Base-by-base conservation (phyloP, 345 rosid genomes). In the Acer saccharum region DNA sequence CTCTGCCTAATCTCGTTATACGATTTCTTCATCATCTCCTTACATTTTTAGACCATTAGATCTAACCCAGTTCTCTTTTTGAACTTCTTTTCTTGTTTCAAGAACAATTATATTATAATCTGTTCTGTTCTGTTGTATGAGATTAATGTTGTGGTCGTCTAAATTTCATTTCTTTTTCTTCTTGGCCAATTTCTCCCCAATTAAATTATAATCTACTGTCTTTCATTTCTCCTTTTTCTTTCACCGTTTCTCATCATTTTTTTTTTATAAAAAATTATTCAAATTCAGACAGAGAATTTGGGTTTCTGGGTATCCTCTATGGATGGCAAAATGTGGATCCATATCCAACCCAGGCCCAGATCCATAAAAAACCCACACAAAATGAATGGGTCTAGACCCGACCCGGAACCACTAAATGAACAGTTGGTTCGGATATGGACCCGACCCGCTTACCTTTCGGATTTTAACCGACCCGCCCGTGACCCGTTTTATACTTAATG, bases 21-120 rank as follows among this genome's bases (percentile, higher is more conserved):
- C 16, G 16, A 39, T 72, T 17, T 65, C n/a, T 16, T 66, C n/a
- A 14, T 27, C 18, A 39, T 60, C 48, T 68, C 58, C 67, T 50
- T 52, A 73, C 32, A 20, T 64, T n/a, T 52, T 52, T 63, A 25
- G 17, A 23, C 29, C 14, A 18, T 23, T 35, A 72, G 79, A 79
- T 80, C 81, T 67, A 79, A 57, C 58, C 21, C 35, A 61, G 52
- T 50, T 73, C 67, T 66, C 18, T 52, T 58, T 74, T 75, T 44
- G 54, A 0, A 52, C 25, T 46, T 44, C 13, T 39, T 67, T 46
- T 43, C 46, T 43, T 43, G 46, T 50, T 43, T 16, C 52, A 55
- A 52, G 18, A 48, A 27, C 21, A 43, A 20, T 69, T 75, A 7
- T 25, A 27, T 69, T 44, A 58, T 17, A 55, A 18, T 76, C 39